These are phyloP conservation scores for Silybum marianum DNA, from an alignment of 129 eudicot species.

Conservation along the genomic window DNA sequence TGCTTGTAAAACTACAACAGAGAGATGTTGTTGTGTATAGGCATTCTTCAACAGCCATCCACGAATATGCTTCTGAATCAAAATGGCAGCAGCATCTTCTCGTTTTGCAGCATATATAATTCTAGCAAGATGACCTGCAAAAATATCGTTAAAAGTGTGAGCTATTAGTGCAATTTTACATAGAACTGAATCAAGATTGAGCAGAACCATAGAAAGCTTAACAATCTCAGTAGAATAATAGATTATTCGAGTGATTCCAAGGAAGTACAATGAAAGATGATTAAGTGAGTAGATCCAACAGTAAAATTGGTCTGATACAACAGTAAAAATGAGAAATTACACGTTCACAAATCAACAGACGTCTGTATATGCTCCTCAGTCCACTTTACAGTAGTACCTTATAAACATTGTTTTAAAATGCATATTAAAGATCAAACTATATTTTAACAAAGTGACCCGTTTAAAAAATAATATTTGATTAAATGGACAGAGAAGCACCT, in stretches of 20 bases:
- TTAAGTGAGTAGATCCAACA: background rate
- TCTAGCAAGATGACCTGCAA: slow-evolving; percentile 76
- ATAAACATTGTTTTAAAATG: background rate
- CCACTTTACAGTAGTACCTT: background rate
- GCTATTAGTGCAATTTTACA: slow-evolving; percentile 9
- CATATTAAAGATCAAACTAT: background rate
- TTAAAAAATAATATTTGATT: background rate
- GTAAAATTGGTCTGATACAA: background rate
- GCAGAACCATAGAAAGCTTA: background rate
- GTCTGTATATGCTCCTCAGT: background rate
- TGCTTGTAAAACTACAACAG: slow-evolving; percentile 61
- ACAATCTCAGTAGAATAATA: background rate
- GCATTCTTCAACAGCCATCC: slow-evolving; percentile 66
- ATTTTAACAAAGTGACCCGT: background rate
- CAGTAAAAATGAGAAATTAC: background rate
- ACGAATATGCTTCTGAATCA: slow-evolving; percentile 69
- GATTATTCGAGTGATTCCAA: slow-evolving; percentile 1
- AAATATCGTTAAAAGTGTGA: background rate
- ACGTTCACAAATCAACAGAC: background rate
- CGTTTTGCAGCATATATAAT: slow-evolving; percentile 53
- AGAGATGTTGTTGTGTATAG: slow-evolving; percentile 41
- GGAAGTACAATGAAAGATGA: slow-evolving; percentile 6
- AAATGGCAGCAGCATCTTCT: slow-evolving; percentile 63
- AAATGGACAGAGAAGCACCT: background rate
- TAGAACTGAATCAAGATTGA: background rate